Percentiles rank a stretch among this genome's conserved stretches.
Evolutionary conservation across 495 filamentous ascomycete genomes (phyloP).

Genomic region (Hypoxylon rickii): DNA sequence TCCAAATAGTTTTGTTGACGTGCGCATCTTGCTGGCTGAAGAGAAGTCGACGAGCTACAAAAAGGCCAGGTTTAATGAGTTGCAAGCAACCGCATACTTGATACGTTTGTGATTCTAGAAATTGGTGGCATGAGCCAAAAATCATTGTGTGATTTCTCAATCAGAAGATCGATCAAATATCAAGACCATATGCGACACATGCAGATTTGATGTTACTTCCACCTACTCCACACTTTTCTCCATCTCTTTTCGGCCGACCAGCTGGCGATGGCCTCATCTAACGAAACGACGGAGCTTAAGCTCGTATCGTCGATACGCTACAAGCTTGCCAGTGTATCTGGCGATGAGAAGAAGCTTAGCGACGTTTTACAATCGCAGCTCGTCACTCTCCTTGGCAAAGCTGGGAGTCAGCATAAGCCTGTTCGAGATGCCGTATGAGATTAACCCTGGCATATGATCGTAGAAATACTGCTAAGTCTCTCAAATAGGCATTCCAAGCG

Average conservation of each 20-base stretch:
- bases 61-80: constrained; percentile 1
- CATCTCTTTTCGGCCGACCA: not conserved
- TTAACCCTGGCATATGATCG: not conserved
- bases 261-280: constrained; percentile 32
- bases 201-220: not conserved
- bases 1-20: constrained; percentile 40
- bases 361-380: constrained; percentile 76
- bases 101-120: too few species aligned
- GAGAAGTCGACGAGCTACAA: constrained; percentile 8
- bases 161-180: not conserved
- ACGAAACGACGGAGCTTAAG: constrained; percentile 76
- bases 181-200: not conserved
- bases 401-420: constrained; percentile 74
- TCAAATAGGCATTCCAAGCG: constrained; percentile 34
- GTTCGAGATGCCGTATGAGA: constrained; percentile 60
- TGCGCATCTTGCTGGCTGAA: constrained; percentile 41
- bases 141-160: not conserved
- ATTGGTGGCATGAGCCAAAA: not conserved
- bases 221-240: not conserved
- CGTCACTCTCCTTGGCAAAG: constrained; percentile 80
- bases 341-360: constrained; percentile 81
- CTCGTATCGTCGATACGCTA: constrained; percentile 91
- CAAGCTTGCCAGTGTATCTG: constrained; percentile 76
- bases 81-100: not conserved
- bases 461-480: constrained; percentile 18